Conservation (phyloP, 805 yeast genomes). For the Spathaspora sp. region DNA sequence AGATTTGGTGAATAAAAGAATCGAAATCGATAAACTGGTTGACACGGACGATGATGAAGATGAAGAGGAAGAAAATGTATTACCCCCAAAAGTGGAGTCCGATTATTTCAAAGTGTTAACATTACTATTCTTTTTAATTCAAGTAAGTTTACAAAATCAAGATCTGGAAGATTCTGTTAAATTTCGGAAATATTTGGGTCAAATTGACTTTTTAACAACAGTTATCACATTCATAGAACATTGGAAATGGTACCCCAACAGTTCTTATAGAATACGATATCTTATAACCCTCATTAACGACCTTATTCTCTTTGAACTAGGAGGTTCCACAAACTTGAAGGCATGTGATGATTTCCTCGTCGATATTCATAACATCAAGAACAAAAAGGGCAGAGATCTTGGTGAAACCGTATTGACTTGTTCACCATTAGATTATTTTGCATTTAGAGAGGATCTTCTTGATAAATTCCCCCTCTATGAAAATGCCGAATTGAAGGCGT, state of each 20-base stretch:
- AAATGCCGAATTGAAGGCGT: constrained; percentile 41
- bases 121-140: constrained; percentile 30
- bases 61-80: not conserved
- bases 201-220: constrained; percentile 38
- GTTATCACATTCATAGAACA: constrained; percentile 53
- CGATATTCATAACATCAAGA: constrained; percentile 34
- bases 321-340: constrained; percentile 41
- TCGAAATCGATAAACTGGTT: not conserved
- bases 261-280: constrained; percentile 49
- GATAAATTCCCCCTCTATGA: constrained; percentile 75
- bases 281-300: constrained; percentile 53
- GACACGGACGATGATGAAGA: not conserved
- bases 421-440: constrained; percentile 82
- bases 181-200: constrained; percentile 18
- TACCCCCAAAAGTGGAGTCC: constrained; percentile 2
- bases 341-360: constrained; percentile 46
- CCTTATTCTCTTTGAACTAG: constrained; percentile 57
- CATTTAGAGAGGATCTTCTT: constrained; percentile 69
- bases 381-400: constrained; percentile 17
- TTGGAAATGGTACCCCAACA: constrained; percentile 58
- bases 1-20: constrained; percentile 1
- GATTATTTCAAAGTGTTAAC: constrained; percentile 29
- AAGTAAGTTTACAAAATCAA: constrained; percentile 15
- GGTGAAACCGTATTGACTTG: constrained; percentile 40
- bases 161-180: constrained; percentile 3